Base-by-base conservation (phyloP, 2,329 filamentous ascomycete species). In the Diplodia mutila region DNA sequence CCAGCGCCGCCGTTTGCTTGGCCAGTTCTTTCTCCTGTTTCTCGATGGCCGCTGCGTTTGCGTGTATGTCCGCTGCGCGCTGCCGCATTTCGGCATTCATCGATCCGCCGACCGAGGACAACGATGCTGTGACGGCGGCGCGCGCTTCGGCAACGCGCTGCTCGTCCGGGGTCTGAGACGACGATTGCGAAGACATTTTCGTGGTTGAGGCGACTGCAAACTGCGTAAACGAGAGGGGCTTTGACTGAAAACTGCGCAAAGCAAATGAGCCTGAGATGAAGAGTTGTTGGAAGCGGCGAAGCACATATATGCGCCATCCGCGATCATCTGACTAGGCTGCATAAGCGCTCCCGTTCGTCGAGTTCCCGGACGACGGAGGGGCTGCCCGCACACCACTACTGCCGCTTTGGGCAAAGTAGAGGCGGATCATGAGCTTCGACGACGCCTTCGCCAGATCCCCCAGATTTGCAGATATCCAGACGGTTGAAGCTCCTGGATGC, bases 61-160 rank as follows among this genome's bases (percentile, higher is more conserved):
- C 78, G 81, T 94, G 91, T 63, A 95, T 83, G 70, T 89, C 86
- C 18, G 83, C 78, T 18, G 91, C 91, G 69, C 91, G 90, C 67
- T 85, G 85, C 71, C 87, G 86, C 61, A 94, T 85, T 74, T 90
- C 86, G 54, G 84, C 80, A 80, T 93, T 90, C 71, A 93, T 84
- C 72, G 89, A 86, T 76, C 90, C 89, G 73, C 89, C 89, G 64
- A 93, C 81, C 6, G 82, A 80, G 51, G 79, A 75, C 32, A 86
- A 80, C 32, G 83, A 83, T 37, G 82, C 82, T 27, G 81, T 79
- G 52, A 85, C 81, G 54, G 83, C 82, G 48, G 83, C 82, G 67
- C 84, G 82, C 67, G 84, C 84, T 77, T 85, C 83, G 68, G 80
- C 78, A 68, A 78, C 79, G 49, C 77, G 75, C 65, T 74, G 76